A percentile compares a stretch with the other conserved stretches of the same genome.
These are phyloP conservation scores for Yarrowia galli DNA, from an alignment of 1,139 yeast genomes.

Conservation along the genomic window DNA sequence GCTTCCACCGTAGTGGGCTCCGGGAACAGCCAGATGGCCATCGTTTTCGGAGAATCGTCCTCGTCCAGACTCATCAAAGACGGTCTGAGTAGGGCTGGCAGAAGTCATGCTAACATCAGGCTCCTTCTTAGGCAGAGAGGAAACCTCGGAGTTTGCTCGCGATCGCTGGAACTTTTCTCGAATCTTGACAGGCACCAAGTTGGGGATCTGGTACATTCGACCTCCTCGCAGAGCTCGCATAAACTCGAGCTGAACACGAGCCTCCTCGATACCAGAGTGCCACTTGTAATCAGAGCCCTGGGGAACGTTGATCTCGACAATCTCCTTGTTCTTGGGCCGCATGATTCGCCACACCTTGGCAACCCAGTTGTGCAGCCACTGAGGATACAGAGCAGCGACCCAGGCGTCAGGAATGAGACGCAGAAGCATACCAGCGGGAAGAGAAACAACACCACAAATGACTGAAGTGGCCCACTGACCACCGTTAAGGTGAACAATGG, in stretches of 20 bases:
- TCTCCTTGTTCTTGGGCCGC: conserved; percentile 43
- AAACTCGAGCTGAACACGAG: conserved; percentile 52
- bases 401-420: conserved; percentile 85
- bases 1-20: conserved; percentile 29
- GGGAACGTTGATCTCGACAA: conserved; percentile 42
- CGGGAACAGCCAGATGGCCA: conserved; percentile 47
- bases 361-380: conserved; percentile 58
- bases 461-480: conserved; percentile 92
- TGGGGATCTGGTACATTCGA: conserved; percentile 49
- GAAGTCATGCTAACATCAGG: conserved; percentile 39
- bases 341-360: conserved; percentile 53
- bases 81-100: conserved; percentile 35
- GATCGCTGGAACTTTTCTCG: conserved; percentile 46
- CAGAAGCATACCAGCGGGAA: conserved; percentile 79
- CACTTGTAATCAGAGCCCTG: conserved; percentile 48
- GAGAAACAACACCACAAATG: conserved; percentile 78
- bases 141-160: conserved; percentile 43
- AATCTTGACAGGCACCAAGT: conserved; percentile 48
- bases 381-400: conserved; percentile 74
- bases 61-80: conserved; percentile 32
- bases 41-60: conserved; percentile 39
- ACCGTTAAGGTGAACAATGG: conserved; percentile 77
- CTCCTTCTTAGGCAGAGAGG: conserved; percentile 39
- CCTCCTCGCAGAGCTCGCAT: conserved; percentile 54
- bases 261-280: conserved; percentile 55